Evolutionary conservation across 176 grass and related monocot species (phyloP), one percentile per base, ranked within the genome.

Genomic region (Calamus simplicifolius): DNA sequence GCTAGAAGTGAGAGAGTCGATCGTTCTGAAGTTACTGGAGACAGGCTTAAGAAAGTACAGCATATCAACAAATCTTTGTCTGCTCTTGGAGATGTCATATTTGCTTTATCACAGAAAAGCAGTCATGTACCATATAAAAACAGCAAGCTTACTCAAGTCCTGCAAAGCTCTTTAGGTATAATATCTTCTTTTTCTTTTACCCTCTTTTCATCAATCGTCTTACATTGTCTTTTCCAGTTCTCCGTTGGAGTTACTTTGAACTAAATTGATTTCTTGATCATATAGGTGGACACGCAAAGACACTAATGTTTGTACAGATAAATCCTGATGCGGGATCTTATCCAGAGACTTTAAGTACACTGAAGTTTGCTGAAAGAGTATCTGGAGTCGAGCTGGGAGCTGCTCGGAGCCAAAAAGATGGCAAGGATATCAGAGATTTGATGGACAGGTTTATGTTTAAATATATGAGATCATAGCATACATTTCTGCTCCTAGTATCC

Each of bases 141-240:
- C 51, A 94, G 84, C 84, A 94, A 94, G 71, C 84, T 94, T 52
- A 94, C 89, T 79, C 89, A 94, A 88, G 77, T 94, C 56, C 58
- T 94, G 53, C 89, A 94, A 69, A 81, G 64, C 70, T 88, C 89
- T 59, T 71, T 94, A 59, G 89, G 89, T 94, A 75, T 29, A 80
- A 87, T 59, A n/a, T 57, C 64, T 84, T 25, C 6, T 48, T 60
- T 49, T 12, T 75, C 64, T 66, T 64, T 26, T 17, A 54, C 74
- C 48, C 16, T 70, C 27, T 31, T 71, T 69, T 61, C 35, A 12
- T 38, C 2, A 12, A 38, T 30, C 18, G 64, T 17, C 10, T 60
- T 30, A 70, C 54, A 18, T 62, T 62, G 13, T 70, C 52, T 71
- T 12, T 63, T 66, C 27, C 15, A 23, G 61, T 38, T 38, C 35